Percentiles rank a stretch among this genome's conserved stretches.
phyloP scores from a whole-genome alignment of 345 rosid species.

The Salix viminalis region DNA sequence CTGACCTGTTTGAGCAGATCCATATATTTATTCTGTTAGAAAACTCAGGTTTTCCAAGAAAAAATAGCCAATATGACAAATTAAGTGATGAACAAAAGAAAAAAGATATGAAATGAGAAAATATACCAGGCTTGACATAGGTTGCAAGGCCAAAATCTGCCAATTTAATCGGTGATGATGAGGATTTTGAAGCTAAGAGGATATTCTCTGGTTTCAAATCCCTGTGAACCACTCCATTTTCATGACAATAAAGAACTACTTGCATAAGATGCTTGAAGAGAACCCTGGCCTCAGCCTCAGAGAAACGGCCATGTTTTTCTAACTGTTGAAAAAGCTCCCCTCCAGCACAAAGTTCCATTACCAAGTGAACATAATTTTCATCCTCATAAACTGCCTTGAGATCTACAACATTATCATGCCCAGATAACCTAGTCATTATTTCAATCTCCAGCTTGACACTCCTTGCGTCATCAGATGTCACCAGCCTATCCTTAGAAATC shows the following conservation, averaged over 20 bases:
- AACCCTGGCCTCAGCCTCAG: slow-evolving; percentile 50
- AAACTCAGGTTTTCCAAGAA: not conserved
- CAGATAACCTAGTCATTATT: slow-evolving; percentile 64
- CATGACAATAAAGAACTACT: slow-evolving; percentile 59
- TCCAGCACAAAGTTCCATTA: slow-evolving; percentile 75
- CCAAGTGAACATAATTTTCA: slow-evolving; percentile 52
- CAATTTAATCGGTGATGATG: slow-evolving; percentile 56
- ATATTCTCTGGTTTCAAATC: slow-evolving; percentile 73
- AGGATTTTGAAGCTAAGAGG: slow-evolving; percentile 50
- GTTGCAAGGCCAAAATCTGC: slow-evolving; percentile 78
- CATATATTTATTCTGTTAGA: slow-evolving; percentile 2
- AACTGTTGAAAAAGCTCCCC: slow-evolving; percentile 61
- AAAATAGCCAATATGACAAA: not conserved
- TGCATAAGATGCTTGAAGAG: slow-evolving; percentile 61
- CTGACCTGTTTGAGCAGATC: slow-evolving; percentile 38
- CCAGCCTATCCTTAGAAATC: slow-evolving; percentile 55
- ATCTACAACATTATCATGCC: slow-evolving; percentile 66
- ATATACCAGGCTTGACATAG: slow-evolving; percentile 49
- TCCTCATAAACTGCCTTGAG: slow-evolving; percentile 73
- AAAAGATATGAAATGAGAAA: slow-evolving; percentile 1
- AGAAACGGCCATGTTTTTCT: slow-evolving; percentile 53
- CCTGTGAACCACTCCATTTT: slow-evolving; percentile 59
- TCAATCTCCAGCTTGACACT: slow-evolving; percentile 69
- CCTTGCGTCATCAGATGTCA: slow-evolving; percentile 46
- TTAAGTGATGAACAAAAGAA: not conserved